Conservation (phyloP, 1,284 basidiomycete species). For the Xerocomus minutiporus region DNA sequence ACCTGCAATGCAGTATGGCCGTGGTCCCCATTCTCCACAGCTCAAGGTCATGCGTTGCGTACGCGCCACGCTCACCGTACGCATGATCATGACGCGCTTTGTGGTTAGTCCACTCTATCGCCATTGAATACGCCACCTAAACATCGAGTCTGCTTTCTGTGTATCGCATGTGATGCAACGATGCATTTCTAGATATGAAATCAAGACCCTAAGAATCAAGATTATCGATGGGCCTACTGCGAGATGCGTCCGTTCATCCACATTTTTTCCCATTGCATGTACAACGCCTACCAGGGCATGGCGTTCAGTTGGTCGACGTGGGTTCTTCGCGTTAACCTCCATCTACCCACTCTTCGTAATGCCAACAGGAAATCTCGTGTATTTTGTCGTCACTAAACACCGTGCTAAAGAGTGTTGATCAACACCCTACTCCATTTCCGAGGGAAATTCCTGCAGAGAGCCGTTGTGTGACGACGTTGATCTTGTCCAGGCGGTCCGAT, state of each 20-base stretch:
- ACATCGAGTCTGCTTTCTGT: slow-evolving; percentile 10
- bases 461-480: slow-evolving; percentile 1
- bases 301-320: slow-evolving; percentile 2
- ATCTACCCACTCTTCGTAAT: slow-evolving; percentile 3
- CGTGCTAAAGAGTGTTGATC: not conserved
- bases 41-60: slow-evolving; percentile 2
- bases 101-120: slow-evolving; percentile 20
- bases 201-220: slow-evolving; percentile 22
- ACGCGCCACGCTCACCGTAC: slow-evolving; percentile 1
- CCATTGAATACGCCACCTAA: slow-evolving; percentile 14
- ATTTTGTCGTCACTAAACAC: slow-evolving; percentile 1
- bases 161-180: slow-evolving; percentile 13
- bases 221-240: slow-evolving; percentile 22
- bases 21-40: slow-evolving; percentile 14
- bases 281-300: not conserved
- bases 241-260: slow-evolving; percentile 13
- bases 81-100: slow-evolving; percentile 12
- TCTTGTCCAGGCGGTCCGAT: slow-evolving; percentile 15
- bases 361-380: slow-evolving; percentile 6
- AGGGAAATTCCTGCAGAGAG: slow-evolving; percentile 9
- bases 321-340: slow-evolving; percentile 6
- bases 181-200: slow-evolving; percentile 29
- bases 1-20: slow-evolving; percentile 10
- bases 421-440: slow-evolving; percentile 21
- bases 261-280: slow-evolving; percentile 5